Percentiles rank a stretch among this genome's conserved stretches.
Conservation (phyloP, 331 rosid genomes). For the Telfairia occidentalis region DNA sequence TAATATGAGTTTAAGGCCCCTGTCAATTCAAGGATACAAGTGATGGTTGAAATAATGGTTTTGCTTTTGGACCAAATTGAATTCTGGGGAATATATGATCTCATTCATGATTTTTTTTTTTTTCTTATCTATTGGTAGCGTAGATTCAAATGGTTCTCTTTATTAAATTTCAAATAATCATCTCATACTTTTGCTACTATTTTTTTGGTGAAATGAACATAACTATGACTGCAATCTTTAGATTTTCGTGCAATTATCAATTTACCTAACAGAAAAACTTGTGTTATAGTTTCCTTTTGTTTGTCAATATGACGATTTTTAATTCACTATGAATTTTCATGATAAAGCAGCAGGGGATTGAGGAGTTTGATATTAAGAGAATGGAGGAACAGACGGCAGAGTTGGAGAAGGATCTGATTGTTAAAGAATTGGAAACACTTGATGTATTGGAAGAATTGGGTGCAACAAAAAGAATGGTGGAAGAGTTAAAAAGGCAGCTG, state of each 20-base stretch:
- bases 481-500: constrained; percentile 70
- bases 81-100: background rate
- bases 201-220: background rate
- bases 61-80: background rate
- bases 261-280: background rate
- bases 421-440: constrained; percentile 89
- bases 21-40: background rate
- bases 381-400: constrained; percentile 89
- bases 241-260: background rate
- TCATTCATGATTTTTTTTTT: background rate
- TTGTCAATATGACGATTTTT: background rate
- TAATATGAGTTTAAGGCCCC: background rate
- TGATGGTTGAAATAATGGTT: background rate
- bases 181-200: no score
- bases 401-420: constrained; percentile 91
- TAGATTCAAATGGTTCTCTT: no score
- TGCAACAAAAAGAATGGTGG: constrained; percentile 70
- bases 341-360: constrained; percentile 38
- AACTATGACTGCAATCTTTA: background rate
- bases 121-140: no score
- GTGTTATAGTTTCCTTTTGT: background rate
- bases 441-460: constrained; percentile 91
- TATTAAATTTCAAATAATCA: no score
- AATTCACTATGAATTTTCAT: background rate
- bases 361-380: constrained; percentile 71